Evolutionary conservation across 805 yeast species (phyloP), one percentile per base, ranked within the genome.

Genomic region (Metschnikowia gruessii): DNA sequence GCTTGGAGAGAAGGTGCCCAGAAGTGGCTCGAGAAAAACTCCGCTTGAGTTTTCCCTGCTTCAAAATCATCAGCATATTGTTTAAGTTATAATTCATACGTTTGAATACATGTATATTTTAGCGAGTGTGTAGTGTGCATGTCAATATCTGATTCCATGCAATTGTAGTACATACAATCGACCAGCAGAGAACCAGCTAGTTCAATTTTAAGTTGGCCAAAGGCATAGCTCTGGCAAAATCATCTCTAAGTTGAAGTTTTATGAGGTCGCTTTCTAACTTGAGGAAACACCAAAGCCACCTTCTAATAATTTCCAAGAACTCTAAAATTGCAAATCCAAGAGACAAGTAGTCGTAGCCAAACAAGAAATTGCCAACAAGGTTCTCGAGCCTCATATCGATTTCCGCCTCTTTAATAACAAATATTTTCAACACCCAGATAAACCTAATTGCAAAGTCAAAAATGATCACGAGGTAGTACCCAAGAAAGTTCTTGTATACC

Each of bases 201-300:
- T 43, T 46, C 8, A 40, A 30, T 32, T 50, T 50, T 16, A 44
- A 28, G 36, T 40, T 46, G 21, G 51, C 44, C 37, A 53, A 46
- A 13, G 56, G 56, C 34, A 53, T 31, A 16, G 54, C 54, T 16
- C 46, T 41, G 4, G 54, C 51, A 24, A 50, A 42, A n/a, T 48
- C 52, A 30, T 54, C 61, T 13, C 42, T 49, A 16, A 42, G 43
- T 29, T 56, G 62, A 28, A 68, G 52, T 50, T 70, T 72, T 41
- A 62, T 50, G 62, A 71, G 82, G 60, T 92, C 97, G 26, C 85
- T 79, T 55, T 94, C 98, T 15, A 91, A 68, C 59, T 94, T 84
- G 60, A 92, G 70, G 50, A 87, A 77, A 35, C 90, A 80, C 99
- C 99, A 94, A 42, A 89, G 66, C 81, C 91, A 87, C 60, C 99